Evolutionary conservation across 129 eudicot genomes (phyloP).

Genomic region (Helianthus tuberosus): DNA sequence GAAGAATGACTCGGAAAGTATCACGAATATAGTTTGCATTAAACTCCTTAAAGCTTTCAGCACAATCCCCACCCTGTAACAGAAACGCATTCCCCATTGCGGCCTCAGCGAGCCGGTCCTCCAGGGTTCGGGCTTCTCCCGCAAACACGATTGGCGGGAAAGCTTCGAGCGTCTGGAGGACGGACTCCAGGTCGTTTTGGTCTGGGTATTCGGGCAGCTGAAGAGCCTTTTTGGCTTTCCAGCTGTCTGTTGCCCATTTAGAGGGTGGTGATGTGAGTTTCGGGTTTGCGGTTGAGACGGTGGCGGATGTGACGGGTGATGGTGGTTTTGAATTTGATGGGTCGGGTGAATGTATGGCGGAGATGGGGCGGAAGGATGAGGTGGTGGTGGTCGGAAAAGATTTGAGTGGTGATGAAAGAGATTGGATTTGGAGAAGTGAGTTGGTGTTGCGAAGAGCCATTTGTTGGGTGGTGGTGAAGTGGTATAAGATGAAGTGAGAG

Average conservation of each 20-base stretch:
- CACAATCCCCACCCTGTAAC: not conserved
- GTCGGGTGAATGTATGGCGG: not conserved
- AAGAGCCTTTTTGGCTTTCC: not conserved
- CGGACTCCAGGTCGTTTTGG: not conserved
- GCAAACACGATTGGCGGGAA: slow-evolving; percentile 7
- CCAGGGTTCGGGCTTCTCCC: slow-evolving; percentile 4
- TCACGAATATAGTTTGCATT: slow-evolving; percentile 1
- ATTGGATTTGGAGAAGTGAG: slow-evolving; percentile 1
- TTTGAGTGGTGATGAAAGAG: slow-evolving; percentile 11
- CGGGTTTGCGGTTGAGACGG: not conserved
- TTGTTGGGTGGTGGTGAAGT: not conserved
- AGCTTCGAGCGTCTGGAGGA: not conserved
- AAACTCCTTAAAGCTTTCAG: slow-evolving; percentile 9
- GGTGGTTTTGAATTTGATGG: not conserved
- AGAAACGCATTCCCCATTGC: slow-evolving; percentile 6
- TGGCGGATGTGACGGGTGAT: not conserved
- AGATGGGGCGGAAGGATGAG: not conserved
- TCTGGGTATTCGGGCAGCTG: not conserved
- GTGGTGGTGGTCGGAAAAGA: not conserved
- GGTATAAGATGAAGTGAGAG: not conserved
- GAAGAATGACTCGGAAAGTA: slow-evolving; percentile 2
- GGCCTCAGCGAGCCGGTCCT: not conserved
- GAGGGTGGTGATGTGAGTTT: not conserved
- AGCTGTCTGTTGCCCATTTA: not conserved
- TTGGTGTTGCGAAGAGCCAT: slow-evolving; percentile 8